These are phyloP conservation scores for Macadamia integrifolia DNA, from an alignment of 164 flowering plant species.

Conservation along the genomic window DNA sequence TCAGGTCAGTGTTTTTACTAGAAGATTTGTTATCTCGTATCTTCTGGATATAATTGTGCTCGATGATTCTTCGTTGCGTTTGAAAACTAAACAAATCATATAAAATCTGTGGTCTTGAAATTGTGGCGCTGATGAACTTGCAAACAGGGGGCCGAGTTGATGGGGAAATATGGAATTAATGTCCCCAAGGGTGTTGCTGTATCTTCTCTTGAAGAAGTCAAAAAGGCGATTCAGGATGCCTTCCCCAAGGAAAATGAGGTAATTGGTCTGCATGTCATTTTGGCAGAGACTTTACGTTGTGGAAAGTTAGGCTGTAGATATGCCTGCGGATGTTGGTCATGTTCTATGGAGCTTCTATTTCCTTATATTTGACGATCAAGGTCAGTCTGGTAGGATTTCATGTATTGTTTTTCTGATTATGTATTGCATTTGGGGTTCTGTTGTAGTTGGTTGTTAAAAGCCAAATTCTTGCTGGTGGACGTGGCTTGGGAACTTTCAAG, in stretches of 20 bases:
- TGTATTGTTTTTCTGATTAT: not conserved
- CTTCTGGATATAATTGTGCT: not conserved
- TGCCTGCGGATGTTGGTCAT: not conserved
- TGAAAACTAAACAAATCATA: too few relatives aligned
- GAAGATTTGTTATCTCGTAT: not conserved
- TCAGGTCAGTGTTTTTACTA: constrained; percentile 45
- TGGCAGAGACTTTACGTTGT: not conserved
- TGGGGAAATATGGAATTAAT: constrained; percentile 86
- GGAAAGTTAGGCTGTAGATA: not conserved
- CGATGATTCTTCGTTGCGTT: not conserved
- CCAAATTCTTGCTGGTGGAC: constrained; percentile 95
- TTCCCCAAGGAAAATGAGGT: constrained; percentile 88
- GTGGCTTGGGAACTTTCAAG: constrained; percentile 92
- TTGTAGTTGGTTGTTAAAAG: constrained; percentile 90
- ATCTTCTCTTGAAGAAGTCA: constrained; percentile 61
- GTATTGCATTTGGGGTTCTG: constrained; percentile 1
- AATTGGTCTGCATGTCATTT: not conserved
- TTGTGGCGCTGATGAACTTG: constrained; percentile 3
- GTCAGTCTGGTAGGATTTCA: not conserved
- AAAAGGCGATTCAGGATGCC: constrained; percentile 44
- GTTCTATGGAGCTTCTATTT: not conserved
- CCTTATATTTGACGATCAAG: constrained; percentile 3
- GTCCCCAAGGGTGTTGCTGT: constrained; percentile 87
- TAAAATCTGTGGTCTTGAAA: not conserved
- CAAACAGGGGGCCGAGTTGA: constrained; percentile 85